Conservation (phyloP, 2,329 filamentous ascomycete genomes). For the Ilyonectria destructans region DNA sequence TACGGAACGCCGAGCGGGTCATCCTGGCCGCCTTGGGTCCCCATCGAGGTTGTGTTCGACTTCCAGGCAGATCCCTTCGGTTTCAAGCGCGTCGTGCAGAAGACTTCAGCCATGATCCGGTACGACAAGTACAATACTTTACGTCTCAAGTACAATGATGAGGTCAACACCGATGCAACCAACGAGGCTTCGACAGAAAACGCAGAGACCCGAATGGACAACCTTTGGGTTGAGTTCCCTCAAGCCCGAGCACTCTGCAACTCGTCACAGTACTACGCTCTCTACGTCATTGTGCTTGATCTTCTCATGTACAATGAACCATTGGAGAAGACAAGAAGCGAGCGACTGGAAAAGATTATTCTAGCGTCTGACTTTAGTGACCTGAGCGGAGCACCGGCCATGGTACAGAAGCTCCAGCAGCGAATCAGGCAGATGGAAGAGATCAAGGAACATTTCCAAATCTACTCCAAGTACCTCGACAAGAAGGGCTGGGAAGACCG, state of each 20-base stretch:
- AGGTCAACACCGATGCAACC: slow-evolving; percentile 80
- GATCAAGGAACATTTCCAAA: slow-evolving; percentile 96
- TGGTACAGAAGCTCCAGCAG: slow-evolving; percentile 92
- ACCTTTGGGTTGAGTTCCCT: slow-evolving; percentile 97
- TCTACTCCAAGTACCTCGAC: slow-evolving; percentile 90
- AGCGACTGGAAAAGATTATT: slow-evolving; percentile 98
- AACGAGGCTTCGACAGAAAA: slow-evolving; percentile 68
- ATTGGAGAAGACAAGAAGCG: slow-evolving; percentile 95
- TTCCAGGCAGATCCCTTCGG: slow-evolving; percentile 95
- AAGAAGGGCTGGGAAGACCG: slow-evolving; percentile 93
- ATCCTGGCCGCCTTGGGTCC: slow-evolving; percentile 98
- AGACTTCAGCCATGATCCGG: slow-evolving; percentile 93
- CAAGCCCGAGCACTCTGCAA: slow-evolving; percentile 96
- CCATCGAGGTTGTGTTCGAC: slow-evolving; percentile 98
- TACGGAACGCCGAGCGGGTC: slow-evolving; percentile 90
- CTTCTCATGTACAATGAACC: slow-evolving; percentile 97
- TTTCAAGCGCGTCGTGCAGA: slow-evolving; percentile 97
- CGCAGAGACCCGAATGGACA: slow-evolving; percentile 89
- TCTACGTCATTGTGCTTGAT: slow-evolving; percentile 98
- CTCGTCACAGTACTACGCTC: slow-evolving; percentile 95
- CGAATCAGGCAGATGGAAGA: slow-evolving; percentile 95
- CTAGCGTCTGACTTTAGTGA: slow-evolving; percentile 99
- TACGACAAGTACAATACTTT: slow-evolving; percentile 99
- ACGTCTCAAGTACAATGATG: slow-evolving; percentile 96
- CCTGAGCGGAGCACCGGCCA: slow-evolving; percentile 90